Conservation (phyloP, 2,329 filamentous ascomycete species). For the Pseudocercospora macadamiae region DNA sequence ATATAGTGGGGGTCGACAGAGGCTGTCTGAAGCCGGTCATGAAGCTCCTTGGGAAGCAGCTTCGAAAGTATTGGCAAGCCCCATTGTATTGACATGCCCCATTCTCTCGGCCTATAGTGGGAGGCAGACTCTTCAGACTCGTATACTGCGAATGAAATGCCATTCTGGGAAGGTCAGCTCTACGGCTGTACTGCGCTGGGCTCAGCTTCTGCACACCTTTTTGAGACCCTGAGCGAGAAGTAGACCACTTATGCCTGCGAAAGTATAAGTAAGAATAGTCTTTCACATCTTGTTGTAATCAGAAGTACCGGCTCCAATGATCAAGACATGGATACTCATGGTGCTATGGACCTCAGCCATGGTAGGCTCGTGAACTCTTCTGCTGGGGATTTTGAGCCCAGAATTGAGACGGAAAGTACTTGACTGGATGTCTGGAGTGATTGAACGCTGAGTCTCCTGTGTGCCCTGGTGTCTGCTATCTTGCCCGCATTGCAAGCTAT, state of each 20-base stretch:
- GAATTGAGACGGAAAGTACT: too few relatives aligned
- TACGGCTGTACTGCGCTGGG: background rate
- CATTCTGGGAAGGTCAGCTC: constrained; percentile 2
- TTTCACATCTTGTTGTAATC: background rate
- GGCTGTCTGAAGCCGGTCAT: constrained; percentile 18
- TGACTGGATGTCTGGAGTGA: background rate
- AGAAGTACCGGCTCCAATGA: background rate
- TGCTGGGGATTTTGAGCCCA: too few relatives aligned
- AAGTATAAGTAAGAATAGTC: background rate
- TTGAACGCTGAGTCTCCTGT: too few relatives aligned
- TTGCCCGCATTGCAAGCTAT: too few relatives aligned
- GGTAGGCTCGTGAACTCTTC: too few relatives aligned
- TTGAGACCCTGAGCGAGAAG: constrained; percentile 29
- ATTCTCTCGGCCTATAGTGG: constrained; percentile 24
- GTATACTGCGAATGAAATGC: constrained; percentile 25
- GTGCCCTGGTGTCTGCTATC: too few relatives aligned
- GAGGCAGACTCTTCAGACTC: constrained; percentile 24
- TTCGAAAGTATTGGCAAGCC: constrained; percentile 18
- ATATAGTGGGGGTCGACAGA: constrained; percentile 25
- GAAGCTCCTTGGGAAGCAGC: constrained; percentile 23
- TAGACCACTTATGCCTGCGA: constrained; percentile 23
- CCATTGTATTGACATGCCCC: constrained; percentile 27
- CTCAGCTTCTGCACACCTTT: constrained; percentile 14
- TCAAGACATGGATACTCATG: background rate
- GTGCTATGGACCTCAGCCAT: too few relatives aligned